Percentiles rank a stretch among this genome's conserved stretches.
phyloP scores from a whole-genome alignment of 140 eudicot genomes.

The Oenanthe javanica region DNA sequence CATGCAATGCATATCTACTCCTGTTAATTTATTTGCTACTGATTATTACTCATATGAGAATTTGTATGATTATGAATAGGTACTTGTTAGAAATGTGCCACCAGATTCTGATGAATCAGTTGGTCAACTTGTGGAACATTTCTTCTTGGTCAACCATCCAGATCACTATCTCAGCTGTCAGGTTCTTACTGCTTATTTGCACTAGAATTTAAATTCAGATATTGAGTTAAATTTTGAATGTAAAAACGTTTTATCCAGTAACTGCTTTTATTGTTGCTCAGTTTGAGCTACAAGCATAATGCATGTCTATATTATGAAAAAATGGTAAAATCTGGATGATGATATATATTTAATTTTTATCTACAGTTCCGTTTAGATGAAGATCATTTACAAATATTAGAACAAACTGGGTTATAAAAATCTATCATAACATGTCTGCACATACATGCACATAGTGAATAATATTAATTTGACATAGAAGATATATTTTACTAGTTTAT shows the following conservation, averaged over 20 bases:
- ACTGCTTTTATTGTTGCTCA: background rate
- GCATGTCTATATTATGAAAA: background rate
- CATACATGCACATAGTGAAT: too few species aligned
- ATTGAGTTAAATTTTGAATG: background rate
- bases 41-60: background rate
- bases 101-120: slow-evolving; percentile 88
- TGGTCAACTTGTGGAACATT: slow-evolving; percentile 74
- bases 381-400: too few species aligned
- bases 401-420: too few species aligned
- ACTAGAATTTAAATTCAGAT: background rate
- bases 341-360: background rate
- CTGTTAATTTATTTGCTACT: background rate
- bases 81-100: slow-evolving; percentile 84
- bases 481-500: too few species aligned
- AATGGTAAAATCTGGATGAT: background rate
- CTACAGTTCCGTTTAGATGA: too few species aligned
- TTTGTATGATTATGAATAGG: slow-evolving; percentile 25
- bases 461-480: too few species aligned
- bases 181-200: slow-evolving; percentile 26
- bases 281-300: background rate
- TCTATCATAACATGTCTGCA: too few species aligned
- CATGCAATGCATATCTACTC: background rate
- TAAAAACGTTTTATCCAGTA: background rate
- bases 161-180: slow-evolving; percentile 75
- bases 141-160: slow-evolving; percentile 83